A percentile compares a stretch with the other conserved stretches of the same genome.
Conservation (phyloP, 306 rosid genomes). For the barrel medic (Medicago truncatula) region DNA sequence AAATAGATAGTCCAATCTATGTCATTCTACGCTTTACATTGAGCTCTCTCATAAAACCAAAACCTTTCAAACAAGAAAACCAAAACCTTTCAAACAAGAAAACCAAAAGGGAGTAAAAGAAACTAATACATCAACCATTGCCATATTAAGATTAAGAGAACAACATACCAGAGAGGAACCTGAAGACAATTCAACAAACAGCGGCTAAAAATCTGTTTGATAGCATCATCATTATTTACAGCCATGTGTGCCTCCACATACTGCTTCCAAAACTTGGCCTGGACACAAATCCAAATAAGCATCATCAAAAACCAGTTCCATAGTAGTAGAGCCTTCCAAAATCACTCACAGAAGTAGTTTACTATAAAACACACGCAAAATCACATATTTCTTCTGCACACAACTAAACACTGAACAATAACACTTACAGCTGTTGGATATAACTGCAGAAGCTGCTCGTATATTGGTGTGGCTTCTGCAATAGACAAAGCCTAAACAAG, state of each 20-base stretch:
- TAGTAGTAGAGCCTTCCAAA: not conserved
- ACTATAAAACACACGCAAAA: not conserved
- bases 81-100: not conserved
- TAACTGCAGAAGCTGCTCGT: constrained; percentile 78
- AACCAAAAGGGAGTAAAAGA: constrained; percentile 18
- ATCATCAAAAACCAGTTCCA: constrained; percentile 14
- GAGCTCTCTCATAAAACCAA: not conserved
- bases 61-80: constrained; percentile 2
- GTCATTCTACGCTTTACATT: not conserved
- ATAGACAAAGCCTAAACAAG: constrained; percentile 74
- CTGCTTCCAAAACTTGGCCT: constrained; percentile 98
- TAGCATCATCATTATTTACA: constrained; percentile 88
- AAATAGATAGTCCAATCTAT: too few species aligned
- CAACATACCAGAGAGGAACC: constrained; percentile 87
- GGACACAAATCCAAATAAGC: constrained; percentile 39
- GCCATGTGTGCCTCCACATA: constrained; percentile 94
- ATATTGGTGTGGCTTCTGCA: constrained; percentile 80
- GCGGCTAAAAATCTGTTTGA: constrained; percentile 90
- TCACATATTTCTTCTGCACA: not conserved
- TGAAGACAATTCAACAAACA: constrained; percentile 88
- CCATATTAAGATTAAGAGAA: constrained; percentile 30
- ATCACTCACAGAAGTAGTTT: constrained; percentile 4
- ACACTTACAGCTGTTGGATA: constrained; percentile 89
- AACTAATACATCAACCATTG: constrained; percentile 33
- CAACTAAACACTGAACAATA: constrained; percentile 20